These are phyloP conservation scores for Eruca vesicaria DNA, from an alignment of 441 rosid genomes.

Conservation along the genomic window DNA sequence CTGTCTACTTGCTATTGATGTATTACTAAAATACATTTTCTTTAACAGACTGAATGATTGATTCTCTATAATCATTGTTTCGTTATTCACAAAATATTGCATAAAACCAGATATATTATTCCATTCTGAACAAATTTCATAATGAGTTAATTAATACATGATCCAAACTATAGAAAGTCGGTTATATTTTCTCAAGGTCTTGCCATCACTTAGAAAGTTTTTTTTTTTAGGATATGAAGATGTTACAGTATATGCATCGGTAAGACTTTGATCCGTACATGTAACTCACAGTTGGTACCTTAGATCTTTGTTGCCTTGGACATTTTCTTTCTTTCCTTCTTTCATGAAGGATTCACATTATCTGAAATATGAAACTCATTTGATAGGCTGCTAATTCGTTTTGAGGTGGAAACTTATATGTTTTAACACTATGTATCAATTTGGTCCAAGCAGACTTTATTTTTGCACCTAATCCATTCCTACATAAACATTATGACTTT, in stretches of 20 bases:
- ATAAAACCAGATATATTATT: background rate
- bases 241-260: background rate
- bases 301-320: no score
- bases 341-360: background rate
- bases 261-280: no score
- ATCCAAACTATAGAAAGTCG: background rate
- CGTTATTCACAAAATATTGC: slow-evolving; percentile 16
- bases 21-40: no score
- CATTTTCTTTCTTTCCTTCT: background rate
- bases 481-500: slow-evolving; percentile 5
- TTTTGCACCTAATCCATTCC: slow-evolving; percentile 5
- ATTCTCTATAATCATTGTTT: background rate
- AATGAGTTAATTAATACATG: background rate
- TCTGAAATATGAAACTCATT: background rate
- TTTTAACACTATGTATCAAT: background rate
- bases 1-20: slow-evolving; percentile 10
- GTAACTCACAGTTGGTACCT: no score
- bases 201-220: background rate
- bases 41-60: slow-evolving; percentile 20
- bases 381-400: background rate
- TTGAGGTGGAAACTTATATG: background rate
- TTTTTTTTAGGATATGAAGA: no score
- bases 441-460: background rate
- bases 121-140: background rate
- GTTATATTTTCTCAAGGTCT: background rate